These are phyloP conservation scores for Starmerella stellata DNA, from an alignment of 805 yeast genomes.

Conservation along the genomic window DNA sequence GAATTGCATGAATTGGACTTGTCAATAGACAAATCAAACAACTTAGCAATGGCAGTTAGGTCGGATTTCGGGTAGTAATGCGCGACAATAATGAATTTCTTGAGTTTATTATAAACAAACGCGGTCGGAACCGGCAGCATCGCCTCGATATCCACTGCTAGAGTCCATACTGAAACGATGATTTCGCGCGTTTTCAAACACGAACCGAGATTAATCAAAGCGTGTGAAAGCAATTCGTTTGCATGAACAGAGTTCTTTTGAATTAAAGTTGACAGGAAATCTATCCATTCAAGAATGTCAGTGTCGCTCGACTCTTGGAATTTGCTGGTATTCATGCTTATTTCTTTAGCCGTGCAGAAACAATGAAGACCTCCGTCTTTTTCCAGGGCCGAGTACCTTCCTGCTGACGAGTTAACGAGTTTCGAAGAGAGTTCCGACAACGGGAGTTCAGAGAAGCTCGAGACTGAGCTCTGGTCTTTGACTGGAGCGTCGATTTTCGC, in stretches of 20 bases:
- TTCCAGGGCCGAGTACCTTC: background rate
- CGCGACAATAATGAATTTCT: constrained; percentile 1
- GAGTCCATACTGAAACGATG: constrained; percentile 2
- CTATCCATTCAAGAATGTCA: background rate
- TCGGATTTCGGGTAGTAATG: background rate
- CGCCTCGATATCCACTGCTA: constrained; percentile 4
- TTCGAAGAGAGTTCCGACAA: background rate
- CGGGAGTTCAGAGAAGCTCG: background rate
- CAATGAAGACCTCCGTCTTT: background rate
- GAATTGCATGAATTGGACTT: background rate
- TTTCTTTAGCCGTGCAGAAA: background rate
- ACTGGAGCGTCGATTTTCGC: background rate
- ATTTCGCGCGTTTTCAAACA: background rate
- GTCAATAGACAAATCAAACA: background rate
- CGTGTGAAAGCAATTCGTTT: background rate
- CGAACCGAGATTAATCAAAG: constrained; percentile 4
- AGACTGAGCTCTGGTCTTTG: background rate
- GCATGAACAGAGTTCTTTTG: background rate
- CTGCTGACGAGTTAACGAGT: background rate
- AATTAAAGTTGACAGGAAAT: background rate
- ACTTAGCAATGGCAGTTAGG: background rate
- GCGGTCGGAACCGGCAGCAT: background rate
- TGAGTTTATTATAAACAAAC: constrained; percentile 1
- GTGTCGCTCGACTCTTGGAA: background rate
- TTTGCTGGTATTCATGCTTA: background rate